These are phyloP conservation scores for Otatea glauca DNA, from an alignment of 176 grass and related monocot genomes.

Conservation along the genomic window DNA sequence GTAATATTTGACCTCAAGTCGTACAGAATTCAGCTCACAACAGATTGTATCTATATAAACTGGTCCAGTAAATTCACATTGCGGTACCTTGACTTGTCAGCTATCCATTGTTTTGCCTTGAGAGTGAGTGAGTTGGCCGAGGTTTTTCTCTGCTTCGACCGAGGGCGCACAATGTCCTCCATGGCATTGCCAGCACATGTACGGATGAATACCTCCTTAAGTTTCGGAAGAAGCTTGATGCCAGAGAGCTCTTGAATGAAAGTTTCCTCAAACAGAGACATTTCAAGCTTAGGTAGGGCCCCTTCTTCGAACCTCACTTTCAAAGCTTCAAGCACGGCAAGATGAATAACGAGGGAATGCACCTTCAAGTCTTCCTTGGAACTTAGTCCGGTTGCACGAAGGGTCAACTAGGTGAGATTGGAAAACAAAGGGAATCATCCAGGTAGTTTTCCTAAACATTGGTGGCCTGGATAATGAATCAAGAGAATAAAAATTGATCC, in stretches of 20 bases:
- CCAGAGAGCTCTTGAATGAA: constrained; percentile 33
- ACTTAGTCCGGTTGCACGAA: constrained; percentile 41
- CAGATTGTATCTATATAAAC: no score
- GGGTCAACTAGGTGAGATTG: constrained; percentile 37
- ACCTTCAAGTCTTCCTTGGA: constrained; percentile 27
- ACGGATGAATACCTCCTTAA: constrained; percentile 13
- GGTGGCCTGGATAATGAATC: constrained; percentile 46
- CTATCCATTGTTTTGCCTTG: constrained; percentile 26
- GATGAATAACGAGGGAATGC: constrained; percentile 26
- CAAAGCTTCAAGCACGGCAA: not conserved
- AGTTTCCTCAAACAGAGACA: constrained; percentile 27
- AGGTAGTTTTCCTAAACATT: constrained; percentile 42
- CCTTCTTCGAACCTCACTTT: constrained; percentile 34
- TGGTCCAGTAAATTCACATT: no score
- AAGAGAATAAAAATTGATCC: constrained; percentile 35
- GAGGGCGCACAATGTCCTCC: not conserved
- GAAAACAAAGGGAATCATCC: constrained; percentile 29
- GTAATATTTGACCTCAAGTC: no score
- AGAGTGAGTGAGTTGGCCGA: constrained; percentile 21
- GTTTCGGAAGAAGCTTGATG: constrained; percentile 33
- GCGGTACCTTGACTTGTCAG: no score
- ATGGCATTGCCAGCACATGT: not conserved
- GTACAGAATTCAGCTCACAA: no score
- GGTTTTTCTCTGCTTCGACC: constrained; percentile 21
- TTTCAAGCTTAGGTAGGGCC: constrained; percentile 13